Conservation (phyloP, 2,329 filamentous ascomycete species). For the Rutstroemia sp. region DNA sequence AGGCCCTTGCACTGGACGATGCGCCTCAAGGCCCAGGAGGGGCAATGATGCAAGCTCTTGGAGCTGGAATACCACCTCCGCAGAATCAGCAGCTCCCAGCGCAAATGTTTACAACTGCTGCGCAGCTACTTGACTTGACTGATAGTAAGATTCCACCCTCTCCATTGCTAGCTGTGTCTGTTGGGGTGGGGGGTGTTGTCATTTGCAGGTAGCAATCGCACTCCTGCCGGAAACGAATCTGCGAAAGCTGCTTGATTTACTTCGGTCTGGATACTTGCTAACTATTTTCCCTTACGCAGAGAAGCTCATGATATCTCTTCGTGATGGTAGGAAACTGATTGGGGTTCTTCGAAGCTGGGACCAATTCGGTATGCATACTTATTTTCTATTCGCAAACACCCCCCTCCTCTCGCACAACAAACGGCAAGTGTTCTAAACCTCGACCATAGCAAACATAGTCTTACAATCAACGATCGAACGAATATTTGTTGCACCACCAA, state of each 20-base stretch:
- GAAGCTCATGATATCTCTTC: conserved; percentile 85
- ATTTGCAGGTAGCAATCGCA: too few species aligned
- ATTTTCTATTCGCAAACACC: not conserved
- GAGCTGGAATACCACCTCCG: conserved; percentile 19
- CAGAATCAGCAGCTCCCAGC: conserved; percentile 63
- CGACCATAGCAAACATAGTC: conserved; percentile 72
- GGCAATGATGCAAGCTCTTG: conserved; percentile 14
- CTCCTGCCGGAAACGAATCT: not conserved
- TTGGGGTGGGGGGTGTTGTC: not conserved
- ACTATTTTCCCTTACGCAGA: conserved; percentile 46
- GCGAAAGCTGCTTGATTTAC: not conserved
- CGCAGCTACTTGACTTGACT: conserved; percentile 89
- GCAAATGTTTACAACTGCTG: conserved; percentile 98
- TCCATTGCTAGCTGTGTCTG: not conserved
- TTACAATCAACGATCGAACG: conserved; percentile 89
- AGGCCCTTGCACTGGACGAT: conserved; percentile 46
- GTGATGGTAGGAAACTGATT: conserved; percentile 89
- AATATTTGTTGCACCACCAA: conserved; percentile 53
- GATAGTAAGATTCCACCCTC: conserved; percentile 64
- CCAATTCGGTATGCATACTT: conserved; percentile 70
- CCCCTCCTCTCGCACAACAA: conserved; percentile 2
- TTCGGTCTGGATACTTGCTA: not conserved
- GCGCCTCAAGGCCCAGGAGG: conserved; percentile 30
- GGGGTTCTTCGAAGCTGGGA: conserved; percentile 94
- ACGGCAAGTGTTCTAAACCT: conserved; percentile 5